phyloP scores from a whole-genome alignment of 192 early-diverging fungal species.

The Coemansia sp. region DNA sequence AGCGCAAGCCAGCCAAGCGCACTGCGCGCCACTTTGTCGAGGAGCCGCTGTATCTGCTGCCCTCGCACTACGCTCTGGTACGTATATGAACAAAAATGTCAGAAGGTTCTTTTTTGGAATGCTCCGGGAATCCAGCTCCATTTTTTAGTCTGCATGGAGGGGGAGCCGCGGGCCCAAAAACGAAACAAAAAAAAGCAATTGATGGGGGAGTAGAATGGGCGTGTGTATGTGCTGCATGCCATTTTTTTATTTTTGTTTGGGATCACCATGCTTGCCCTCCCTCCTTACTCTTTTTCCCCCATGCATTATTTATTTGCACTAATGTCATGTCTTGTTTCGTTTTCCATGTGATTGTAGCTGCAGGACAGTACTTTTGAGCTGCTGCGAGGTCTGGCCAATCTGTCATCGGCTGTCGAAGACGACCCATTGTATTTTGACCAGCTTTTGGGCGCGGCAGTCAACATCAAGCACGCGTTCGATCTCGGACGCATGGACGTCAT shows the following conservation, averaged over 20 bases:
- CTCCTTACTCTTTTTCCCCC: neutral
- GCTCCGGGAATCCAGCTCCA: too few relatives aligned
- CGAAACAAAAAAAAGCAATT: neutral
- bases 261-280: neutral
- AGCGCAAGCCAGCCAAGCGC: slow-evolving; percentile 46
- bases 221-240: neutral
- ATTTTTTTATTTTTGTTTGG: neutral
- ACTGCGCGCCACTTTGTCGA: slow-evolving; percentile 49
- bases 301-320: neutral
- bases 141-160: neutral
- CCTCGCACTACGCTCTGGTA: slow-evolving; percentile 50
- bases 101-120: too few relatives aligned
- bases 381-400: slow-evolving; percentile 42
- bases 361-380: slow-evolving; percentile 55
- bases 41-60: slow-evolving; percentile 49
- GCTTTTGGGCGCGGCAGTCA: slow-evolving; percentile 50
- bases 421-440: slow-evolving; percentile 58
- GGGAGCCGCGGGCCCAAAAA: neutral
- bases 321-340: neutral
- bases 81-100: slow-evolving; percentile 4
- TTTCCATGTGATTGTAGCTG: slow-evolving; percentile 27
- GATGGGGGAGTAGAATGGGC: neutral
- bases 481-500: slow-evolving; percentile 53
- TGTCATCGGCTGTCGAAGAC: slow-evolving; percentile 43
- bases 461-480: slow-evolving; percentile 56